Evolutionary conservation across 2,329 filamentous ascomycete genomes (phyloP).

Genomic region (Aspergillus ibericus): DNA sequence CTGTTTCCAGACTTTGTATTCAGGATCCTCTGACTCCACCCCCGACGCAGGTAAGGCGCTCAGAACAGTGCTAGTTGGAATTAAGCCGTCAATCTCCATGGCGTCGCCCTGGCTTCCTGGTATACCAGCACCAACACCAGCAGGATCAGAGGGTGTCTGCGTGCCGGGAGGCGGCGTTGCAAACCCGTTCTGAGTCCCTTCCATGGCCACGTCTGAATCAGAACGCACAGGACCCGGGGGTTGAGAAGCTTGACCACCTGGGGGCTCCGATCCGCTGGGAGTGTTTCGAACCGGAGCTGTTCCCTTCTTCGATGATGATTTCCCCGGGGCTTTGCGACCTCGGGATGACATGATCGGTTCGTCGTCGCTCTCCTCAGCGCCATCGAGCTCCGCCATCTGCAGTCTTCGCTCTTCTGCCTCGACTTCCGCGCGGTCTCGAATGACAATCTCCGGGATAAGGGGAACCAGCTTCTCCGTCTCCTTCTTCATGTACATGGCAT

Average conservation of each 20-base stretch:
- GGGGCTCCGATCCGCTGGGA: constrained; percentile 75
- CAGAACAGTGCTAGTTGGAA: constrained; percentile 66
- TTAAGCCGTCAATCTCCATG: constrained; percentile 79
- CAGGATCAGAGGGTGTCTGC: constrained; percentile 70
- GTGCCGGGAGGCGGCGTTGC: constrained; percentile 78
- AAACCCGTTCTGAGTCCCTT: constrained; percentile 80
- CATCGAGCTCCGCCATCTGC: constrained; percentile 78
- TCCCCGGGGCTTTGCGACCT: constrained; percentile 79
- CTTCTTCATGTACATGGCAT: constrained; percentile 94
- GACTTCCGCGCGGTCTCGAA: constrained; percentile 88
- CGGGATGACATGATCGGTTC: constrained; percentile 98
- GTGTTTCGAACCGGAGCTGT: constrained; percentile 67
- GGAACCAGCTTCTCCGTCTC: constrained; percentile 96
- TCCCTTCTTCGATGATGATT: constrained; percentile 70
- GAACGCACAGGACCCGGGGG: constrained; percentile 52
- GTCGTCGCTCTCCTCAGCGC: constrained; percentile 88
- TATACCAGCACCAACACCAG: constrained; percentile 62
- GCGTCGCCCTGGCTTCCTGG: constrained; percentile 72
- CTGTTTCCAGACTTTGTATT: constrained; percentile 98
- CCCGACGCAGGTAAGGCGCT: constrained; percentile 70
- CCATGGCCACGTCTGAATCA: constrained; percentile 72
- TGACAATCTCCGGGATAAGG: constrained; percentile 87
- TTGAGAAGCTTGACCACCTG: constrained; percentile 54
- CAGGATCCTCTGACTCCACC: constrained; percentile 78
- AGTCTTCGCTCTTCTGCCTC: constrained; percentile 81